Evolutionary conservation across 371 early-diverging fungal genomes (phyloP).

Genomic region (Fennellomyces sp.): DNA sequence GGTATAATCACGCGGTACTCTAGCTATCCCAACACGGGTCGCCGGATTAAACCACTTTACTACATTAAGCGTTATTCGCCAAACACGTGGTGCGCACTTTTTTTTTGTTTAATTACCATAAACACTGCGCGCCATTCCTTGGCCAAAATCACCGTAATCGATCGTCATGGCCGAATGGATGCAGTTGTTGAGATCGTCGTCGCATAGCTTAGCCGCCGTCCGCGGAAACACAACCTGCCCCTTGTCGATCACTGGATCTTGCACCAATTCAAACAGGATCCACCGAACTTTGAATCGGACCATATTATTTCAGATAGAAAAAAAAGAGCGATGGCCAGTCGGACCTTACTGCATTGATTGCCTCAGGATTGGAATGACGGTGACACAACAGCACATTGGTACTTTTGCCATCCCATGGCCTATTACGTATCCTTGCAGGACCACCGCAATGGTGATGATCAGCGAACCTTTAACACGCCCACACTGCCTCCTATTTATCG

Average conservation of each 20-base stretch:
- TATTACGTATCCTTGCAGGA: no score
- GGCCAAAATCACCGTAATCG: conserved; percentile 44
- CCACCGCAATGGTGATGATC: no score
- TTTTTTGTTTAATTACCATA: conserved; percentile 10
- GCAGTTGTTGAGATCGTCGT: conserved; percentile 13
- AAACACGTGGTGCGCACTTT: not conserved
- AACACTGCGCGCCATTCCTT: conserved; percentile 27
- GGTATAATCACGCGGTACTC: conserved; percentile 38
- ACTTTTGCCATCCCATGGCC: no score
- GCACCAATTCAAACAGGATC: conserved; percentile 45
- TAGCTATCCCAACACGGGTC: conserved; percentile 42
- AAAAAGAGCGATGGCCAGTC: no score
- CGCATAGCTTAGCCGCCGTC: conserved; percentile 21
- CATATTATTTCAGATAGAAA: no score
- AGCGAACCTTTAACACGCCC: no score
- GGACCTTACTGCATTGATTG: no score
- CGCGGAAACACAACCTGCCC: conserved; percentile 27
- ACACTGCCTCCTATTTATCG: no score
- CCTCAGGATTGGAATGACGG: no score
- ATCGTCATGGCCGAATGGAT: conserved; percentile 28
- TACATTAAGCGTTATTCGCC: conserved; percentile 3
- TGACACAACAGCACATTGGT: no score
- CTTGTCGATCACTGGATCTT: conserved; percentile 37
- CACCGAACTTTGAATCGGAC: conserved; percentile 52
- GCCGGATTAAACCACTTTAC: conserved; percentile 48